Evolutionary conservation across 2,329 filamentous ascomycete species (phyloP), one percentile per base, ranked within the genome.

Genomic region (Tricladium varicosporioides): DNA sequence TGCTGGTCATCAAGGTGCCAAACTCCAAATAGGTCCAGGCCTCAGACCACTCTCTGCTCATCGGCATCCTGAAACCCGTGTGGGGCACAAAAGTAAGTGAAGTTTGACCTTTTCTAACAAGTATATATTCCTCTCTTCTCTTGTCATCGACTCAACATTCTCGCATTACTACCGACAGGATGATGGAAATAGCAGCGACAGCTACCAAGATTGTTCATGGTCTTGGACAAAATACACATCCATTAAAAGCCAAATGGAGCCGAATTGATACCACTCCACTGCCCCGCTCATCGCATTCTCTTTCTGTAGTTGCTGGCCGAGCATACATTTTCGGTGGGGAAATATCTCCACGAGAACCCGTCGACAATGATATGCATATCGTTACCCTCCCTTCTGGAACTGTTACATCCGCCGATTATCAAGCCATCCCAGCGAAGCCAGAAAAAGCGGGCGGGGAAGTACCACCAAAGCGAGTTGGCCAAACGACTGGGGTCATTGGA

Each of bases 251-350:
- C 36, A 85, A 82, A 51, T 87, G 84, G 84, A 78, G 85, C 66
- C 80, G 79, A 64, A 76, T 87, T 65, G 57, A 65, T 47, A 68
- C 82, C 33, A 78, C 81, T 2, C 63, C 76, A 1, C 78, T 92
- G 7, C 83, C 84, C 42, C 85, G 89, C 53, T 93, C 90, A 1
- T 92, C 89, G 0, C 90, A 94, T 68, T 81, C 83, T 2, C 70
- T 92, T 63, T 80, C 89, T 45, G 76, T 87, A 43, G 72, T 87
- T 18, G 76, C 74, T 47, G 75, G 79, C 13, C 78, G 75, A n/a
- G 79, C 81, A 46, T 87, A 84, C 71, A 78, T 95, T 65, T 95
- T 92, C 68, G 91, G 91, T 58, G 91, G 91, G 63, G 90, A 94
- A 71, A 72, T 86, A 50, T 74, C 77, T 47, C 80, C 87, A 2